Evolutionary conservation across 2,329 filamentous ascomycete genomes (phyloP).

Genomic region (Phyllosticta ampelicida): DNA sequence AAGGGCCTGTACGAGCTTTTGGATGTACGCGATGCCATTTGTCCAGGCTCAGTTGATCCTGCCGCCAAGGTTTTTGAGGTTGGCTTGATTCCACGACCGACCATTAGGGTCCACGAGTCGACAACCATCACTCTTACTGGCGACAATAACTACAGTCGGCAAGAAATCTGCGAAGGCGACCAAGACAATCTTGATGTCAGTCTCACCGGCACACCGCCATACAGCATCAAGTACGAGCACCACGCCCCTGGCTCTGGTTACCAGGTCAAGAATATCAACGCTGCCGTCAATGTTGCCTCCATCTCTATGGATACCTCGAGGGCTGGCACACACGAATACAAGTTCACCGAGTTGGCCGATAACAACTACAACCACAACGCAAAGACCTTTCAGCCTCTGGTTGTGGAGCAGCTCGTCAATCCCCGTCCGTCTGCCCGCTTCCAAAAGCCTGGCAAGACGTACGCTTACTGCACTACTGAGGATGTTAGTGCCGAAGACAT

Average conservation of each 20-base stretch:
- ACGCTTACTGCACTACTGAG: slow-evolving; percentile 89
- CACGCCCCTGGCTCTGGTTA: slow-evolving; percentile 59
- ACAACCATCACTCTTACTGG: slow-evolving; percentile 45
- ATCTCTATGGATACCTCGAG: slow-evolving; percentile 79
- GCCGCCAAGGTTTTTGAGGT: slow-evolving; percentile 67
- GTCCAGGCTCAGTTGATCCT: slow-evolving; percentile 69
- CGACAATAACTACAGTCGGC: slow-evolving; percentile 54
- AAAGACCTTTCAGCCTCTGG: slow-evolving; percentile 53
- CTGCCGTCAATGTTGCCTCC: slow-evolving; percentile 62
- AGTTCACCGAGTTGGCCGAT: slow-evolving; percentile 72
- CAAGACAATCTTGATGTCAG: slow-evolving; percentile 78
- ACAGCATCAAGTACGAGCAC: slow-evolving; percentile 68
- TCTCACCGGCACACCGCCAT: slow-evolving; percentile 73
- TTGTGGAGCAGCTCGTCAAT: slow-evolving; percentile 74
- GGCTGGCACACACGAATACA: slow-evolving; percentile 76
- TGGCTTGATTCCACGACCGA: slow-evolving; percentile 74
- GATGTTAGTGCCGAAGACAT: slow-evolving; percentile 74
- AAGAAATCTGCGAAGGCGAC: slow-evolving; percentile 86
- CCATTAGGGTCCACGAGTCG: slow-evolving; percentile 54
- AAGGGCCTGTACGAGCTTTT: slow-evolving; percentile 71
- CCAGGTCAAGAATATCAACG: slow-evolving; percentile 62
- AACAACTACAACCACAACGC: slow-evolving; percentile 70
- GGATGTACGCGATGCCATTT: slow-evolving; percentile 66
- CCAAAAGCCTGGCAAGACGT: slow-evolving; percentile 76
- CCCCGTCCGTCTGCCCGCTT: slow-evolving; percentile 75